Evolutionary conservation across 2,329 filamentous ascomycete genomes (phyloP).

Genomic region (Fusarium brachygibbosum): DNA sequence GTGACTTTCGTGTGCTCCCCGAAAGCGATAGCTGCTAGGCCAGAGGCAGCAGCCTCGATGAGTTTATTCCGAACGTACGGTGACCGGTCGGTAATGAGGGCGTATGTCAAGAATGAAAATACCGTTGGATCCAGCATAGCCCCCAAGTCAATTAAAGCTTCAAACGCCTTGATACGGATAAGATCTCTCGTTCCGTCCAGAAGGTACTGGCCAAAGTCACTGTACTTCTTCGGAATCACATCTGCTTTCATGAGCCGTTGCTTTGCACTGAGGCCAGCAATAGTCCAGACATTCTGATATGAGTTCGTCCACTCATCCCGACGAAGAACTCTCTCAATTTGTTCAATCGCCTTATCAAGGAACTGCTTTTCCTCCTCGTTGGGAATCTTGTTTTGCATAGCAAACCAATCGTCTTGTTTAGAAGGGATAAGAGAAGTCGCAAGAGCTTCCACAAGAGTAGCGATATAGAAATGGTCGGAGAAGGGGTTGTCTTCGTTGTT

Average conservation of each 20-base stretch:
- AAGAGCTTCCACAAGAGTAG: conserved; percentile 77
- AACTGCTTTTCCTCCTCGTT: conserved; percentile 64
- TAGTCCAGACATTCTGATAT: conserved; percentile 76
- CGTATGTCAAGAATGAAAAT: conserved; percentile 68
- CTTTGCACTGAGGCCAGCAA: conserved; percentile 72
- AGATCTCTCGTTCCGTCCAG: conserved; percentile 73
- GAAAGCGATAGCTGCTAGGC: conserved; percentile 73
- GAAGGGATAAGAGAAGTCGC: conserved; percentile 69
- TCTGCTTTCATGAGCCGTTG: conserved; percentile 73
- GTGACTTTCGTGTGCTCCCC: conserved; percentile 67
- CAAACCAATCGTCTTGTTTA: conserved; percentile 60
- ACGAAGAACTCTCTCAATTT: conserved; percentile 75
- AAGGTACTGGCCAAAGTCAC: conserved; percentile 74
- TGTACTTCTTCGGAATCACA: conserved; percentile 66
- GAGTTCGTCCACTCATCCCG: conserved; percentile 78
- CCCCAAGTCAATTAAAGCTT: conserved; percentile 74
- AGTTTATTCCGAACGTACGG: conserved; percentile 72
- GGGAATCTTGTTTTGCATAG: conserved; percentile 61
- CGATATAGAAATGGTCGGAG: conserved; percentile 91
- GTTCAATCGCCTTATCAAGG: conserved; percentile 67
- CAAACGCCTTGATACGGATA: conserved; percentile 75
- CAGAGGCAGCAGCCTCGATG: conserved; percentile 70
- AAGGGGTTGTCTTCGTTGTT: conserved; percentile 92
- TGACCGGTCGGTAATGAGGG: conserved; percentile 72
- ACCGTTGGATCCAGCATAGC: conserved; percentile 68